These are phyloP conservation scores for Venturia effusa DNA, from an alignment of 2,329 filamentous ascomycete genomes.

Conservation along the genomic window DNA sequence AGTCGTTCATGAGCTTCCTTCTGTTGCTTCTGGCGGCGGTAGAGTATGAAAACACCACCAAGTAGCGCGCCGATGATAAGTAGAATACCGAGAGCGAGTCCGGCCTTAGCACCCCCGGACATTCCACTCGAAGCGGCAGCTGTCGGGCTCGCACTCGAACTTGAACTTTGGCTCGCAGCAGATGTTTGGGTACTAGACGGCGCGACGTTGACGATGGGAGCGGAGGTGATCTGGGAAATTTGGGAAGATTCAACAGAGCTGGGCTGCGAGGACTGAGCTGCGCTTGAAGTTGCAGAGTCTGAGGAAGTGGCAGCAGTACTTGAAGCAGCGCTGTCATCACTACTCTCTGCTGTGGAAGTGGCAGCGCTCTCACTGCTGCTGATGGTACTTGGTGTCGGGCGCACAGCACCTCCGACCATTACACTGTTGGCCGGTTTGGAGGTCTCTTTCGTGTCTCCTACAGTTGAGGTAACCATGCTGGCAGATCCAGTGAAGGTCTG, in stretches of 20 bases:
- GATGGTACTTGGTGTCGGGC: not conserved
- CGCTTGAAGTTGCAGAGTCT: not conserved
- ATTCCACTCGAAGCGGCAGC: constrained; percentile 23
- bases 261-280: not conserved
- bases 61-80: constrained; percentile 56
- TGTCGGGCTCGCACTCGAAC: constrained; percentile 15
- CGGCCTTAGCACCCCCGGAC: constrained; percentile 53
- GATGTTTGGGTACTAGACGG: not conserved
- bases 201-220: not conserved
- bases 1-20: constrained; percentile 25
- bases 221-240: not conserved
- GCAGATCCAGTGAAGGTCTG: constrained; percentile 41
- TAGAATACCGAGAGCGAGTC: constrained; percentile 74
- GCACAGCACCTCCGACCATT: constrained; percentile 3
- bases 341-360: not conserved
- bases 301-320: not conserved
- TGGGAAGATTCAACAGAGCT: not conserved
- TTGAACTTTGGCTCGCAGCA: constrained; percentile 14
- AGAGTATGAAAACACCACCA: constrained; percentile 58
- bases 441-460: not conserved
- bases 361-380: not conserved
- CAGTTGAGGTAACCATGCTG: constrained; percentile 18
- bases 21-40: constrained; percentile 59
- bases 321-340: not conserved
- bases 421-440: not conserved